Conservation (phyloP, 2,329 filamentous ascomycete species). For the Phaeosphaeria sp. region DNA sequence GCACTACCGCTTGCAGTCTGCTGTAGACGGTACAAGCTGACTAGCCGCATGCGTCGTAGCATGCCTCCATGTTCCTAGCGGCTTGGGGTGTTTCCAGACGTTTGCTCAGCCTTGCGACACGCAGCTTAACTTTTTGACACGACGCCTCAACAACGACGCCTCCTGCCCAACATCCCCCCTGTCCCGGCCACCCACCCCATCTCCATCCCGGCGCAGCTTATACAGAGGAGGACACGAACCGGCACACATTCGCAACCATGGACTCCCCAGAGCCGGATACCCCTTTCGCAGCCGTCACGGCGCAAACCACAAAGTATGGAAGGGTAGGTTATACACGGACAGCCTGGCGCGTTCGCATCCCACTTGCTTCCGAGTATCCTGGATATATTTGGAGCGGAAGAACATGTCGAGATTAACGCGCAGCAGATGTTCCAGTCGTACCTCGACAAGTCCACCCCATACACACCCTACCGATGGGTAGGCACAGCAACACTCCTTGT, state of each 20-base stretch:
- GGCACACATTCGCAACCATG: slow-evolving; percentile 60
- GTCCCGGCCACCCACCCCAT: neutral
- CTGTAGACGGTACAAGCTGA: neutral
- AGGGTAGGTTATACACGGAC: slow-evolving; percentile 61
- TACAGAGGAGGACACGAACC: neutral
- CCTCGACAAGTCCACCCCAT: slow-evolving; percentile 92
- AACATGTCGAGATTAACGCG: slow-evolving; percentile 19
- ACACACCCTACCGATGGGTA: slow-evolving; percentile 86
- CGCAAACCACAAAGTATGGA: slow-evolving; percentile 78
- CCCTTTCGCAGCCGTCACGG: slow-evolving; percentile 87
- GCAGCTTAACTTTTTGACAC: slow-evolving; percentile 33
- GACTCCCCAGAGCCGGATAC: slow-evolving; percentile 89
- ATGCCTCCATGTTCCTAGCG: slow-evolving; percentile 8
- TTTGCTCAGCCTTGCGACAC: slow-evolving; percentile 33
- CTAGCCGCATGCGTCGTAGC: slow-evolving; percentile 11
- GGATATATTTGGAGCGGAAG: neutral
- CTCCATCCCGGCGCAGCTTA: neutral
- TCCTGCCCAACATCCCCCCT: slow-evolving; percentile 10
- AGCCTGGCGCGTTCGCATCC: slow-evolving; percentile 15
- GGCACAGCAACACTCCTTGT: slow-evolving; percentile 78
- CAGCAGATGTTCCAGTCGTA: slow-evolving; percentile 88
- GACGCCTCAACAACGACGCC: slow-evolving; percentile 33
- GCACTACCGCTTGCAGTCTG: neutral
- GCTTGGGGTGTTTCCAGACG: slow-evolving; percentile 5
- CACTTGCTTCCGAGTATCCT: neutral